Evolutionary conservation across 1,284 basidiomycete species (phyloP), one percentile per base, ranked within the genome.

Genomic region (Papiliotrema laurentii): DNA sequence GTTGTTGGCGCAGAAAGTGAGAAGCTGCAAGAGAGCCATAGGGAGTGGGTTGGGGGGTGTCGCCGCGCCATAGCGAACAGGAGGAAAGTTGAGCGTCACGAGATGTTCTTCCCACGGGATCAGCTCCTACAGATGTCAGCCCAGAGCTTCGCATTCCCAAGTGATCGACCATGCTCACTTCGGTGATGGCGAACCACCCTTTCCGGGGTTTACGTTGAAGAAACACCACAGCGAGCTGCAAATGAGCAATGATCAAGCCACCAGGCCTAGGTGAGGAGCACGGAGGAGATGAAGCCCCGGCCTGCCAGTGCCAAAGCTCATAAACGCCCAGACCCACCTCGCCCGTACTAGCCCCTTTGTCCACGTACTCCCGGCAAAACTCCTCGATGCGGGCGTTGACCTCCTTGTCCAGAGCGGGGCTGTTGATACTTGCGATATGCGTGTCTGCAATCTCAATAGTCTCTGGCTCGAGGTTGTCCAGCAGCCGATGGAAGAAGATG

Each of bases 21-120:
- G 41, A 5, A 69, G 49, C 50, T 64, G 59, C 24, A 69, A 43
- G 2, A 73, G 48, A n/a, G 67, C 64, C 0, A 28, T 45, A 1
- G 57, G 50, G 5, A 72, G 51, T 19, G 59, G 49, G 33, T 56
- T 59, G 9, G 48, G 38, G 19, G 47, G 38, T 11, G 38, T n/a
- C 10, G 46, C 5, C 7, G 47, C 9, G 7, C 19, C 14, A 25
- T 33, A 11, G 25, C 18, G 54, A 46, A 5, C 52, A 52, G 13
- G 49, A 18, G 49, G 11, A 41, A 56, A 53, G 53, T 45, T 33
- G 2, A 60, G 42, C 5, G 61, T 66, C 45, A 72, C 66, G 24
- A 72, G 55, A 48, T 72, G 70, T 49, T 69, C 70, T 53, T 72
- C 70, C 68, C 68, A 72, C 21, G 70, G 70, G 3, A 72, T 56